These are phyloP conservation scores for Pinus tabuliformis DNA, from an alignment of 75 land plant genomes.

Conservation along the genomic window DNA sequence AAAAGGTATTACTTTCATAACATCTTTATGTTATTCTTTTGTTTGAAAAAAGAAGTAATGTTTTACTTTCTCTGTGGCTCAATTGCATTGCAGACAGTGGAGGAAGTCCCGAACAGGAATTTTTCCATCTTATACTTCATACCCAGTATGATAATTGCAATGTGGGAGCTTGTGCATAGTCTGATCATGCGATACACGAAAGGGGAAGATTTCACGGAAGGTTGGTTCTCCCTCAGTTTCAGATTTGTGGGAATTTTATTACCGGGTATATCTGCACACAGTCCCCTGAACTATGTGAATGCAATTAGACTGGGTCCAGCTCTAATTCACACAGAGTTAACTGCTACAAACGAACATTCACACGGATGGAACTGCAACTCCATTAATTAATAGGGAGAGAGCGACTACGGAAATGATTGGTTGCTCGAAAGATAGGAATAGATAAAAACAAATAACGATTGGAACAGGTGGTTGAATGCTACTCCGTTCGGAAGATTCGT, in stretches of 20 bases:
- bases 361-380: too few relatives aligned
- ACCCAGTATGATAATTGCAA: slow-evolving; percentile 28
- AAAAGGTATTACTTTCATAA: slow-evolving; percentile 24
- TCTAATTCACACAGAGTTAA: too few relatives aligned
- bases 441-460: too few relatives aligned
- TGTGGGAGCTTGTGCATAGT: slow-evolving; percentile 50
- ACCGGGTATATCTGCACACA: slow-evolving; percentile 67
- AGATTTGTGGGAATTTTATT: slow-evolving; percentile 42
- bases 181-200: slow-evolving; percentile 17
- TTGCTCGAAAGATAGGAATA: too few relatives aligned
- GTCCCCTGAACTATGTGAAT: slow-evolving; percentile 63
- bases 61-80: neutral
- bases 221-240: slow-evolving; percentile 20
- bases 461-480: too few relatives aligned
- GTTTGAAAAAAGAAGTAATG: neutral
- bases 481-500: too few relatives aligned
- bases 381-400: too few relatives aligned
- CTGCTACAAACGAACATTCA: too few relatives aligned
- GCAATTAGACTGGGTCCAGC: slow-evolving; percentile 52
- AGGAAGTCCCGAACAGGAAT: slow-evolving; percentile 66
- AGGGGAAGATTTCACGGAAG: slow-evolving; percentile 44
- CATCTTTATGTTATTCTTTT: neutral
- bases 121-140: slow-evolving; percentile 28
- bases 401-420: too few relatives aligned
- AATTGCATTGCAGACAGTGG: slow-evolving; percentile 34